These are phyloP conservation scores for Phytophthora tentaculata DNA, from an alignment of 352 stramenopile species.

Conservation along the genomic window DNA sequence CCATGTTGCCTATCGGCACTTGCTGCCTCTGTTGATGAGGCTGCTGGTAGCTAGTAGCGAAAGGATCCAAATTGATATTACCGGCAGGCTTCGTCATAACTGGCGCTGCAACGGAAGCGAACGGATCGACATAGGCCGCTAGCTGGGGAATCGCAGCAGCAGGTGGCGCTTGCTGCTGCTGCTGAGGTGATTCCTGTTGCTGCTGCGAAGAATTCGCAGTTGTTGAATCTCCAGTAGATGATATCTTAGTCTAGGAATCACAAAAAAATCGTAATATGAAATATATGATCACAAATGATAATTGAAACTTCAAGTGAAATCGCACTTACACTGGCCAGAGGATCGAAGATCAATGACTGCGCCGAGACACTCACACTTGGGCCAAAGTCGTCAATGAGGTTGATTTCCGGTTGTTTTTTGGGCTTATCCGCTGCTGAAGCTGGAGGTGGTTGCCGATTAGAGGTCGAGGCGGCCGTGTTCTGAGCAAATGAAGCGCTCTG, in stretches of 20 bases:
- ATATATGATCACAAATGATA: conserved; percentile 12
- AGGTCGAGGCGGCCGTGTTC: conserved; percentile 11
- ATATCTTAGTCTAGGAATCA: conserved; percentile 39
- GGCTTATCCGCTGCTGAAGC: conserved; percentile 32
- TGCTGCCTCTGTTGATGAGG: conserved; percentile 31
- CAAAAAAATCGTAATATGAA: conserved; percentile 21
- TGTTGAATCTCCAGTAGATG: conserved; percentile 14
- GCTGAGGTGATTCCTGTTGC: conserved; percentile 36
- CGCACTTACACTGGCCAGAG: conserved; percentile 59
- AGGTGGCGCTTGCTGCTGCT: conserved; percentile 17
- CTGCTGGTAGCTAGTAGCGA: conserved; percentile 37
- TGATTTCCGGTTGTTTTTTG: conserved; percentile 71
- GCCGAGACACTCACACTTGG: conserved; percentile 66
- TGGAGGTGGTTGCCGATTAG: conserved; percentile 22
- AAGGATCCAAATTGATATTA: conserved; percentile 63
- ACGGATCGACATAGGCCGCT: conserved; percentile 64
- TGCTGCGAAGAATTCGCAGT: conserved; percentile 9
- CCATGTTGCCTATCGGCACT: conserved; percentile 18
- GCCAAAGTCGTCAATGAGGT: conserved; percentile 78
- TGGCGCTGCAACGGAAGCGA: conserved; percentile 53
- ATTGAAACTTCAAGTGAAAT: neutral
- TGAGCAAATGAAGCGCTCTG: conserved; percentile 20
- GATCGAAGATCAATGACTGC: conserved; percentile 79
- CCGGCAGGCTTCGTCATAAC: conserved; percentile 49
- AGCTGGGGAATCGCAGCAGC: conserved; percentile 18